Evolutionary conservation across 352 stramenopile species (phyloP).

Genomic region (Phytopythium boreale): DNA sequence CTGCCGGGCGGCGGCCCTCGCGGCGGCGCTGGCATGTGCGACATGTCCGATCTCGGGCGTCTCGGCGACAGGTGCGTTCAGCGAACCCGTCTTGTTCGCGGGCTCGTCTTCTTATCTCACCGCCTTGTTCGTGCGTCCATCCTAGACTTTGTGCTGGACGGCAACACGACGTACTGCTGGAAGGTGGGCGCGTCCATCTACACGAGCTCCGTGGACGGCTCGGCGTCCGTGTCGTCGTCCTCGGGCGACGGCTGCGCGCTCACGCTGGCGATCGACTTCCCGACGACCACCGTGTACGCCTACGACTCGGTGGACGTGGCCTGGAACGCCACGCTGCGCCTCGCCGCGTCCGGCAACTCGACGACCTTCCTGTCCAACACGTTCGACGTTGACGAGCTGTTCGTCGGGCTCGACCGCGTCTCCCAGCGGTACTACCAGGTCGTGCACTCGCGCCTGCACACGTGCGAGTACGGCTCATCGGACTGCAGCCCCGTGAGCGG

Average conservation of each 20-base stretch:
- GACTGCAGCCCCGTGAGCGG: constrained; percentile 59
- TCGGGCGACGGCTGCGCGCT: constrained; percentile 51
- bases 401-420: constrained; percentile 41
- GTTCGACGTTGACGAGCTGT: constrained; percentile 44
- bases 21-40: constrained; percentile 14
- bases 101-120: neutral
- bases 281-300: constrained; percentile 41
- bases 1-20: neutral
- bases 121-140: neutral
- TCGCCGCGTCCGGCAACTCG: constrained; percentile 18
- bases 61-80: neutral
- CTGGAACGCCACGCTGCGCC: constrained; percentile 62
- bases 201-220: constrained; percentile 38
- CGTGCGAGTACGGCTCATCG: constrained; percentile 28
- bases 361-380: constrained; percentile 32
- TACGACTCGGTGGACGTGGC: constrained; percentile 56
- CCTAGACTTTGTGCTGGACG: constrained; percentile 27
- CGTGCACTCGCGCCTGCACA: constrained; percentile 49
- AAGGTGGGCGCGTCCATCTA: constrained; percentile 54
- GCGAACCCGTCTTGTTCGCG: neutral
- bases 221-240: constrained; percentile 30
- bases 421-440: constrained; percentile 55
- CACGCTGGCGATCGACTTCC: constrained; percentile 39
- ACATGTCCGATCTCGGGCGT: neutral
- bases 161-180: constrained; percentile 61